Percentiles rank a stretch among this genome's conserved stretches.
phyloP scores from a whole-genome alignment of 1,284 basidiomycete genomes.

The Moesziomyces aphidis region DNA sequence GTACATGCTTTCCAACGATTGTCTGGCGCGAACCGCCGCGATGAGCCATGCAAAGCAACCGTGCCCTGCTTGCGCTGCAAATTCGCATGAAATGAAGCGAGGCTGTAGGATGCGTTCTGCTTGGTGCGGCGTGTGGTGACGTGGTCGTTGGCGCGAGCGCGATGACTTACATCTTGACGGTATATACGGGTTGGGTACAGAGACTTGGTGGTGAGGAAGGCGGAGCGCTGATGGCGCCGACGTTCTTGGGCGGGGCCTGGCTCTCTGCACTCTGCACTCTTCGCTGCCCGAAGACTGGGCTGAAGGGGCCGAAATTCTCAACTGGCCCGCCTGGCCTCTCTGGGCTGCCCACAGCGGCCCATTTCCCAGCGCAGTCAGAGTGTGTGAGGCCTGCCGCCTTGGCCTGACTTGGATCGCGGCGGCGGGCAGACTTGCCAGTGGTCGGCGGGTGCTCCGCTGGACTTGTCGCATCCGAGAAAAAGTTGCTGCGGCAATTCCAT shows the following conservation, averaged over 20 bases:
- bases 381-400: not conserved
- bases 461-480: not conserved
- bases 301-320: not conserved
- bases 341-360: not conserved
- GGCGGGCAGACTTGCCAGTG: not conserved
- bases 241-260: constrained; percentile 18
- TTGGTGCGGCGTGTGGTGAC: not conserved
- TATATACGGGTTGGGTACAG: constrained; percentile 41
- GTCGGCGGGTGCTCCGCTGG: not conserved
- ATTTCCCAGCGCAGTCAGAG: too few species aligned
- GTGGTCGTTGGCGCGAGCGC: not conserved
- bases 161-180: constrained; percentile 52
- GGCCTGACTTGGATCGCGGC: not conserved
- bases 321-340: too few species aligned
- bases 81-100: not conserved
- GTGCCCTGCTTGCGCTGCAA: too few species aligned
- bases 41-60: too few species aligned
- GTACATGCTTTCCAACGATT: too few species aligned
- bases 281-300: not conserved
- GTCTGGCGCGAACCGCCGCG: too few species aligned
- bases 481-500: constrained; percentile 50
- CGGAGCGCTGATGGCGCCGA: constrained; percentile 28
- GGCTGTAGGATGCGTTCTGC: not conserved
- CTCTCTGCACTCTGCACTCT: constrained; percentile 10
- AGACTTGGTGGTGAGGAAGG: constrained; percentile 46